Percentiles rank a stretch among this genome's conserved stretches.
Conservation (phyloP, 2,329 filamentous ascomycete species). For the Beauveria caledonica region DNA sequence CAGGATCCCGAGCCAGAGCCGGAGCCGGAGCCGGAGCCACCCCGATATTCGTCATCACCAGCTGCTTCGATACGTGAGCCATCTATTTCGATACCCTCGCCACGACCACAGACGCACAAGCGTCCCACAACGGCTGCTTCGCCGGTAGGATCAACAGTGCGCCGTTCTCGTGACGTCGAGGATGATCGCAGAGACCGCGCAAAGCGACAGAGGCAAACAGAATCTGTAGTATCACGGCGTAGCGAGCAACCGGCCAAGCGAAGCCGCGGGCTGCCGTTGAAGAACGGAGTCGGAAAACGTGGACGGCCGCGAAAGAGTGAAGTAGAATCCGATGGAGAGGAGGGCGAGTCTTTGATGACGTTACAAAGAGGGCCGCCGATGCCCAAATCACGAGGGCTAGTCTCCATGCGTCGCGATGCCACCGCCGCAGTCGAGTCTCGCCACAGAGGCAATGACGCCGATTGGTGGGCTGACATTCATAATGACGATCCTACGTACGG, state of each 20-base stretch:
- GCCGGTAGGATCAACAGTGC: not conserved
- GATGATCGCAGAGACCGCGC: not conserved
- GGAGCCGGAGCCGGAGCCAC: not conserved
- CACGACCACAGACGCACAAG: not conserved
- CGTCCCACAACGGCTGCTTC: not conserved
- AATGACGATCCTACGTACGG: not conserved
- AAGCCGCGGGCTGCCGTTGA: constrained; percentile 7
- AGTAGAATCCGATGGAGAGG: constrained; percentile 20
- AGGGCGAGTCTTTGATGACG: constrained; percentile 30
- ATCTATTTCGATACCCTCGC: not conserved
- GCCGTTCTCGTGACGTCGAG: not conserved
- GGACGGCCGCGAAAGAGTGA: constrained; percentile 5
- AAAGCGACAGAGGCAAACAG: constrained; percentile 3
- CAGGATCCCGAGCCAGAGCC: constrained; percentile 14
- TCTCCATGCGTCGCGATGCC: constrained; percentile 35
- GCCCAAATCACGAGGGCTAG: constrained; percentile 39
- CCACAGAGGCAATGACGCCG: not conserved
- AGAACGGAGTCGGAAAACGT: constrained; percentile 9
- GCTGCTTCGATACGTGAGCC: not conserved
- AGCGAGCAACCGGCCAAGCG: constrained; percentile 6
- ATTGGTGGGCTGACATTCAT: not conserved
- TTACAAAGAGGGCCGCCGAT: constrained; percentile 41
- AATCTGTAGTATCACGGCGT: not conserved
- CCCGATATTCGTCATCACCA: not conserved
- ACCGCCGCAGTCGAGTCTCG: constrained; percentile 48